Conservation (phyloP, 257 asterid species). For the Misopates orontium region DNA sequence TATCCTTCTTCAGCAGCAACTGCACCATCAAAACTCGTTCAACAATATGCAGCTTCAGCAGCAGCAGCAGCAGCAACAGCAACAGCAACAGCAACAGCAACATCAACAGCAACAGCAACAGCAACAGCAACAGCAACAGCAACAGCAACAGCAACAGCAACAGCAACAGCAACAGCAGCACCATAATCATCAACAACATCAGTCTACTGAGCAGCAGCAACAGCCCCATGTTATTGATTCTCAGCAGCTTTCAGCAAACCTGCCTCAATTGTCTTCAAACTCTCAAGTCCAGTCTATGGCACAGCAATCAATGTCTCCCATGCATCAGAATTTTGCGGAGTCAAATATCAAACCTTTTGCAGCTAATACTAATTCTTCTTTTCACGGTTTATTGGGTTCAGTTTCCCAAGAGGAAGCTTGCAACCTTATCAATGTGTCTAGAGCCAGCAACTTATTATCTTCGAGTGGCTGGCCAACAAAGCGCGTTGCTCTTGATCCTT, state of each 20-base stretch:
- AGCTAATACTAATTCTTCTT: slow-evolving; percentile 43
- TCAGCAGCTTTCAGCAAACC: slow-evolving; percentile 38
- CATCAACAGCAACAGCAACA: slow-evolving; percentile 42
- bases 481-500: slow-evolving; percentile 60
- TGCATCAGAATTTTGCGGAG: slow-evolving; percentile 44
- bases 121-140: slow-evolving; percentile 29
- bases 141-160: slow-evolving; percentile 21
- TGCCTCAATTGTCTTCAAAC: slow-evolving; percentile 43
- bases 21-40: slow-evolving; percentile 53
- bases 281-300: slow-evolving; percentile 42
- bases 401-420: slow-evolving; percentile 49
- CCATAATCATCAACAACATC: slow-evolving; percentile 44
- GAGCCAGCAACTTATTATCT: slow-evolving; percentile 44
- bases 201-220: slow-evolving; percentile 30
- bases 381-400: slow-evolving; percentile 54
- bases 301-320: slow-evolving; percentile 39
- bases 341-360: slow-evolving; percentile 36
- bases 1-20: slow-evolving; percentile 51
- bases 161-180: slow-evolving; percentile 28
- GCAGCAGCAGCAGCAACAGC: slow-evolving; percentile 27
- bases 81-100: slow-evolving; percentile 28
- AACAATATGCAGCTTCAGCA: slow-evolving; percentile 41
- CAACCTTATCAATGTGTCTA: slow-evolving; percentile 39
- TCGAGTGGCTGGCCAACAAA: slow-evolving; percentile 62
- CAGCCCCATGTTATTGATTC: slow-evolving; percentile 32